Conservation (phyloP, 345 rosid genomes). For the Eucalyptus polyanthemos region DNA sequence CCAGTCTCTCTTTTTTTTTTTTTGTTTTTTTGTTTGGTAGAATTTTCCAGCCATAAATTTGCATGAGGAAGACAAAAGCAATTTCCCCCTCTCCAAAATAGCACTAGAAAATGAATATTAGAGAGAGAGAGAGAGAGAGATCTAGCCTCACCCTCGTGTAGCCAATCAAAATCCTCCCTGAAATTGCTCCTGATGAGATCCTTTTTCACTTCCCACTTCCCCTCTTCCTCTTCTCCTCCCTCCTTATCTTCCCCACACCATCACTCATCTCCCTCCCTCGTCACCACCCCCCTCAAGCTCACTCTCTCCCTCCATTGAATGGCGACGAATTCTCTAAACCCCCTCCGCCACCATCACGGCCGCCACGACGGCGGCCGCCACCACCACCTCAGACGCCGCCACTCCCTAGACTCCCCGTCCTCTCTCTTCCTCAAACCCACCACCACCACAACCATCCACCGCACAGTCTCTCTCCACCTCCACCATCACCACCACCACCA, state of each 20-base stretch:
- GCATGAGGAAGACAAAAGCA: background rate
- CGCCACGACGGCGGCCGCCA: background rate
- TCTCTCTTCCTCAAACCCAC: conserved; percentile 15
- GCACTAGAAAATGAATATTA: background rate
- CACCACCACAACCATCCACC: conserved; percentile 11
- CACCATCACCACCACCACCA: conserved; percentile 10
- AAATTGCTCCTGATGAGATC: conserved; percentile 13
- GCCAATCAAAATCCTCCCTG: conserved; percentile 56
- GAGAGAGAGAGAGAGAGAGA: conserved; percentile 3
- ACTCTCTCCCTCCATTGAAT: background rate
- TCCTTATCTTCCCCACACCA: background rate
- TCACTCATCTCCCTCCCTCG: background rate
- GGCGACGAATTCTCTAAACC: conserved; percentile 31
- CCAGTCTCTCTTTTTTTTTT: background rate
- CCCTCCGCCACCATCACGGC: conserved; percentile 16
- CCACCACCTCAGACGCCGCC: conserved; percentile 9
- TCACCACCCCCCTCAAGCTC: background rate
- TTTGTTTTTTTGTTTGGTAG: background rate
- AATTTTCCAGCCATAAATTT: background rate
- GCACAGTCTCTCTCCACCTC: background rate
- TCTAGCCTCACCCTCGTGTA: conserved; percentile 42
- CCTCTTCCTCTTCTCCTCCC: background rate
- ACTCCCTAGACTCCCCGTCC: conserved; percentile 5
- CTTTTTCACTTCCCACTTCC: background rate
- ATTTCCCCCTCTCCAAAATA: background rate